Percentiles rank a stretch among this genome's conserved stretches.
phyloP scores from a whole-genome alignment of 2,329 filamentous ascomycete species.

The Fusarium guadeloupense region DNA sequence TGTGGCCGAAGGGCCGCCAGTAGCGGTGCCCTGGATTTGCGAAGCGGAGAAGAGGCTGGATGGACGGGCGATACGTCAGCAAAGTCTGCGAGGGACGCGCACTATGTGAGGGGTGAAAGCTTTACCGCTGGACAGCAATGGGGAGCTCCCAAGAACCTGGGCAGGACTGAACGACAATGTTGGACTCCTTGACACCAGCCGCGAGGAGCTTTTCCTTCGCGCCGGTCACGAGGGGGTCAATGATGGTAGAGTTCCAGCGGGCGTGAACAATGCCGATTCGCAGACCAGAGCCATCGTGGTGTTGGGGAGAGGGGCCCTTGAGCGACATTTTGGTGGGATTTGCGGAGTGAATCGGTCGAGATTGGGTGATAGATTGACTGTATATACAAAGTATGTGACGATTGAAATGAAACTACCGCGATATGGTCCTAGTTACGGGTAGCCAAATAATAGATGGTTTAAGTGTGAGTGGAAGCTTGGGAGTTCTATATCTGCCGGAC shows the following conservation, averaged over 20 bases:
- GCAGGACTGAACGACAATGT: slow-evolving; percentile 89
- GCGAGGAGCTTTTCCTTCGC: slow-evolving; percentile 79
- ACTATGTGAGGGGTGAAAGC: slow-evolving; percentile 34
- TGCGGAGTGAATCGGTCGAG: not conserved
- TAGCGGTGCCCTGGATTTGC: slow-evolving; percentile 79
- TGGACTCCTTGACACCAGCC: slow-evolving; percentile 84
- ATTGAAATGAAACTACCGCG: slow-evolving; percentile 13
- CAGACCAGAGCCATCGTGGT: slow-evolving; percentile 74
- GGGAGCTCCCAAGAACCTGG: slow-evolving; percentile 96
- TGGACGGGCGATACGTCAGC: slow-evolving; percentile 21
- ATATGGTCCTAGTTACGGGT: slow-evolving; percentile 4
- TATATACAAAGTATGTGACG: too few relatives aligned
- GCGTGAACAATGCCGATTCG: slow-evolving; percentile 96
- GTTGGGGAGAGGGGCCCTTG: slow-evolving; percentile 66
- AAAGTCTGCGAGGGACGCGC: slow-evolving; percentile 1
- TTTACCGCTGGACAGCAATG: slow-evolving; percentile 84
- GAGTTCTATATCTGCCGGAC: slow-evolving; percentile 2
- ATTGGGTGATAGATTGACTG: slow-evolving; percentile 12
- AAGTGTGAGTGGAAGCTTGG: slow-evolving; percentile 16
- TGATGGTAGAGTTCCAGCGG: slow-evolving; percentile 91
- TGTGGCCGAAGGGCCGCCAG: slow-evolving; percentile 71
- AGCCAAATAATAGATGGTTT: slow-evolving; percentile 5
- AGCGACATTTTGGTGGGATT: slow-evolving; percentile 46
- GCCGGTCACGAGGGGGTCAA: slow-evolving; percentile 83
- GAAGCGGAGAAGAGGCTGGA: slow-evolving; percentile 82